Conservation (phyloP, 306 rosid species). For the Glycine latifolia region DNA sequence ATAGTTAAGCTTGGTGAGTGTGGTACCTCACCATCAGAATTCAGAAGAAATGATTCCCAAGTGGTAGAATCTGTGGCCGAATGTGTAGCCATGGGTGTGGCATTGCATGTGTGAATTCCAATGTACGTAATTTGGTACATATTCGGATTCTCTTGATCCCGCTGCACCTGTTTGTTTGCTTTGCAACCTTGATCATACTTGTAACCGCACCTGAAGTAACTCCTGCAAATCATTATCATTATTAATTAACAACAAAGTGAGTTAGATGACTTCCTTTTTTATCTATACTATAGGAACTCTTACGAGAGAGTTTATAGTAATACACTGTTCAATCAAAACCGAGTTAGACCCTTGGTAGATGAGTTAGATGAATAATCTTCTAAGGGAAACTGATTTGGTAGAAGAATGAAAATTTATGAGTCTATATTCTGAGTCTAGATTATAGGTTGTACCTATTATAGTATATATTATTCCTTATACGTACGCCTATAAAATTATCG, state of each 20-base stretch:
- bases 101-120: slow-evolving; percentile 71
- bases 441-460: background rate
- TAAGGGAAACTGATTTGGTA: no score
- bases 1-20: slow-evolving; percentile 13
- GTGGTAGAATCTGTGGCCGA: slow-evolving; percentile 36
- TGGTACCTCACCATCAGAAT: slow-evolving; percentile 23
- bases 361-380: no score
- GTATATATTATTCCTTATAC: no score
- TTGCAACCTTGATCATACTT: slow-evolving; percentile 68
- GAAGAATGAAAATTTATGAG: no score
- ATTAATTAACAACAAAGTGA: background rate
- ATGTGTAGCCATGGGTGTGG: slow-evolving; percentile 37
- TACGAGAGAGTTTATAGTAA: no score
- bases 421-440: no score
- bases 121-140: slow-evolving; percentile 65
- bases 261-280: background rate
- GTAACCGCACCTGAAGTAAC: slow-evolving; percentile 68
- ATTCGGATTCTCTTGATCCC: slow-evolving; percentile 49
- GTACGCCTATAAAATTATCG: no score
- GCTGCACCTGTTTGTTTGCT: slow-evolving; percentile 73
- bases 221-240: slow-evolving; percentile 52
- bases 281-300: no score
- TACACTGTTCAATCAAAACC: no score
- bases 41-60: slow-evolving; percentile 25
- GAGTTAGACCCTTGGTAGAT: no score